Base-by-base conservation (phyloP, 176 grass and related monocot species). In the Pontederia crassipes region DNA sequence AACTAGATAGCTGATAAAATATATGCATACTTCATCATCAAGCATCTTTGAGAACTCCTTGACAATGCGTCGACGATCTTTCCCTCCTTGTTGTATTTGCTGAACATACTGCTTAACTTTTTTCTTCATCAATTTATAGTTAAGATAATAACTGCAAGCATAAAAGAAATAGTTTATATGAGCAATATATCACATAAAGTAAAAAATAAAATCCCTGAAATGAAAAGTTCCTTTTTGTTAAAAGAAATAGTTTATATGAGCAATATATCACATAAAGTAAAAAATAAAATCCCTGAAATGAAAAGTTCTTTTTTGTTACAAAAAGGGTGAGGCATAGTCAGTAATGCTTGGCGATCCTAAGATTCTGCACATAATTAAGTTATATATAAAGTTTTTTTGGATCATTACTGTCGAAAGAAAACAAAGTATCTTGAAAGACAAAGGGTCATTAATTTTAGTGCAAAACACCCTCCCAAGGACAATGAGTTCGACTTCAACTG, bases 121-220 rank as follows among this genome's bases (percentile, higher is more conserved):
- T 67, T 98, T 98, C 64, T 98, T 98, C 93, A 98, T 98, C 61
- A 92, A 80, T 55, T 98, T 98, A 79, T 98, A 98, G 54, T 98
- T 92, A 67, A 98, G 91, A 70, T 98, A 98, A 68, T 98, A 98
- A 26, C 93, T 98, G 63, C 24, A 83, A 70, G 75, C 9, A 83
- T 12, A 29, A 65, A 48, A 11, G 27, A 58, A 13, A 9, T 65
- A 51, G 48, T 16, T 65, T 48, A 28, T 40, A 45, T 62, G 13
- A 46, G 13, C n/a, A 8, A 10, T 62, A 62, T 62, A 4, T 15
- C 12, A 12, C 15, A 62, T 15, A 16, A 45, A 1, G 27, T n/a
- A 62, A 62, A 16, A 4, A 8, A 16, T n/a, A 24, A 24, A 24
- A 24, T 24, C 20, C 20, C 20, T 24, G 20, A 24, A 24, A 24